A percentile compares a stretch with the other conserved stretches of the same genome.
Evolutionary conservation across 139 green algal species (phyloP).

Genomic region (Chlorella sp.): DNA sequence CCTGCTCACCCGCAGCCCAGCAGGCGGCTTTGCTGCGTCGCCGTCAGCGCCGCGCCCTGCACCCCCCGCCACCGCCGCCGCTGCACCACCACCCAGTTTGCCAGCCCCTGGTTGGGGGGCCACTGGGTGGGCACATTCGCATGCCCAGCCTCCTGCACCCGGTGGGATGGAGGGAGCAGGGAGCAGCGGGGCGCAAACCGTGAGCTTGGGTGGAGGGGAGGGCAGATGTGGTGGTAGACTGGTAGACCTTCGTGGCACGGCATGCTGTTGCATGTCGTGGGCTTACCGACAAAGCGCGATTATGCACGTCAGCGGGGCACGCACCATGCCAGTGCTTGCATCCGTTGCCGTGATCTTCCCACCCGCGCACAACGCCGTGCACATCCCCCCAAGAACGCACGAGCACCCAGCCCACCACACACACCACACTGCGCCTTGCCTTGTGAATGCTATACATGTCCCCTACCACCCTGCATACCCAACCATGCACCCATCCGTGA

Average conservation of each 20-base stretch:
- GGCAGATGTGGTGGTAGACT: not conserved
- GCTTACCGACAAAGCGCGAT: too few species aligned
- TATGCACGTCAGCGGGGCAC: too few species aligned
- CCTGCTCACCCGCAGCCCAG: slow-evolving; percentile 4
- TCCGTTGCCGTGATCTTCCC: too few species aligned
- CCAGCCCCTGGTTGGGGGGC: slow-evolving; percentile 8
- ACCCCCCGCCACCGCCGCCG: slow-evolving; percentile 11
- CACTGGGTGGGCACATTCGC: slow-evolving; percentile 16
- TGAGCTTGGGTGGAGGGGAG: not conserved
- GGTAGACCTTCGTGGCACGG: not conserved
- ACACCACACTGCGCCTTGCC: too few species aligned
- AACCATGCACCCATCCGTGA: not conserved
- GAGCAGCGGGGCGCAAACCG: not conserved
- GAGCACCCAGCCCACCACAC: too few species aligned
- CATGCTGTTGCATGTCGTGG: not conserved
- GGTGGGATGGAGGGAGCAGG: too few species aligned
- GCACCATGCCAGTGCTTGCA: too few species aligned
- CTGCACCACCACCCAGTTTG: slow-evolving; percentile 22
- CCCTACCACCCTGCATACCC: not conserved
- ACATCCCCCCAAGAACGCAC: too few species aligned
- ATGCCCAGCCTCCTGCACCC: slow-evolving; percentile 25
- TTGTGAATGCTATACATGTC: too few species aligned
- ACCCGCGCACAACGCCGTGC: too few species aligned
- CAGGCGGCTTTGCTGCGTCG: slow-evolving; percentile 21
- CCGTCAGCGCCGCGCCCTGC: slow-evolving; percentile 20